A percentile compares a stretch with the other conserved stretches of the same genome.
Conservation (phyloP, 2,329 filamentous ascomycete genomes). For the Botryosphaeria agaves region DNA sequence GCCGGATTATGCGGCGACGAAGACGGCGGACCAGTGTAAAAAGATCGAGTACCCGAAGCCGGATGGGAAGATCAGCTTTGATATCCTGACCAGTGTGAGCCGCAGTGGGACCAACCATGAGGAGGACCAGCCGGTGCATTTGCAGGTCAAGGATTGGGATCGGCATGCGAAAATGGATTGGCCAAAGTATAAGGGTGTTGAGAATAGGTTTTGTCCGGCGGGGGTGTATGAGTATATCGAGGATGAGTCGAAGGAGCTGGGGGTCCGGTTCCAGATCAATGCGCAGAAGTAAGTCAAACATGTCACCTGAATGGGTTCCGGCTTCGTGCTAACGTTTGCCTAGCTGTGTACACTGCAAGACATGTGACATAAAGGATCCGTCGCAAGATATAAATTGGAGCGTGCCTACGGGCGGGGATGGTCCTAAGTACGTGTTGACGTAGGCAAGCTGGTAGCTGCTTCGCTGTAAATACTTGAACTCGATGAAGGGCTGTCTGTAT, state of each 20-base stretch:
- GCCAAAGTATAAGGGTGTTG: slow-evolving; percentile 77
- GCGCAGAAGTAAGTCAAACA: slow-evolving; percentile 66
- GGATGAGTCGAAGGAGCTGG: slow-evolving; percentile 68
- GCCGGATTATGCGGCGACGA: slow-evolving; percentile 63
- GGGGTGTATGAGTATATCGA: slow-evolving; percentile 98
- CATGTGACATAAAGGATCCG: slow-evolving; percentile 96
- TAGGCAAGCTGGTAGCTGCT: too few species aligned
- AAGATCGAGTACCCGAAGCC: slow-evolving; percentile 97
- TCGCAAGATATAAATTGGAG: slow-evolving; percentile 82
- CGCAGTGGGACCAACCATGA: slow-evolving; percentile 96
- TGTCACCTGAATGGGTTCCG: slow-evolving; percentile 1
- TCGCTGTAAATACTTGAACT: too few species aligned
- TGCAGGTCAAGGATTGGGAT: slow-evolving; percentile 93
- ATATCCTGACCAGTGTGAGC: slow-evolving; percentile 88
- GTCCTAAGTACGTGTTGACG: slow-evolving; percentile 48
- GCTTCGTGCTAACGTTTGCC: slow-evolving; percentile 10
- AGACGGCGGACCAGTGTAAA: slow-evolving; percentile 56
- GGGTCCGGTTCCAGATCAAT: slow-evolving; percentile 95
- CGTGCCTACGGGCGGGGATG: slow-evolving; percentile 34
- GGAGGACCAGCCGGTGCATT: slow-evolving; percentile 91
- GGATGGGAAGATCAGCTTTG: slow-evolving; percentile 86
- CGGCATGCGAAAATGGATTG: slow-evolving; percentile 69
- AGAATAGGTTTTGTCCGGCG: slow-evolving; percentile 93
- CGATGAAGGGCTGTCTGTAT: too few species aligned
- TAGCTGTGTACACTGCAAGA: slow-evolving; percentile 98